Conservation (phyloP, 108 stramenopile genomes). For the Hondaea fermentalgiana region DNA sequence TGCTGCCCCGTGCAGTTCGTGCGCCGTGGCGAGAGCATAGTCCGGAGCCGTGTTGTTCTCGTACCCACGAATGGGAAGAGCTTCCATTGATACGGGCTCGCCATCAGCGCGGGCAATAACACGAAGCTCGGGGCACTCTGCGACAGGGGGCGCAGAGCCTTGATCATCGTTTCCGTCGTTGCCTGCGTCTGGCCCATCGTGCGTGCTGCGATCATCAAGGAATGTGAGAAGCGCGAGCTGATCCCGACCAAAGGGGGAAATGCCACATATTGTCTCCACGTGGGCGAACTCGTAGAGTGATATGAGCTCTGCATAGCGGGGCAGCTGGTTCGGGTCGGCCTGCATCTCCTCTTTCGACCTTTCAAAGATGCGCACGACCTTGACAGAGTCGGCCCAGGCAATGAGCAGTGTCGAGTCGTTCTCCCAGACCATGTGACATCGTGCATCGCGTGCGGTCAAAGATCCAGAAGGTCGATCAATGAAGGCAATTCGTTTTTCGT, state of each 20-base stretch:
- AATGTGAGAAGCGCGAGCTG: slow-evolving; percentile 6
- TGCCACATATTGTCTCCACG: background rate
- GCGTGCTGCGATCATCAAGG: background rate
- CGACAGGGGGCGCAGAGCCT: background rate
- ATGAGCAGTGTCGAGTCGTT: background rate
- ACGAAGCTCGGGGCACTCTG: background rate
- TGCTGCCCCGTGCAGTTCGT: background rate
- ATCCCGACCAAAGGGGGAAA: background rate
- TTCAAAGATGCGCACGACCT: background rate
- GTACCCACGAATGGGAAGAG: background rate
- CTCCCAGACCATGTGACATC: slow-evolving; percentile 3
- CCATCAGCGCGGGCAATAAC: background rate
- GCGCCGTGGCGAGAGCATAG: background rate
- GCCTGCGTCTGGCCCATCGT: background rate
- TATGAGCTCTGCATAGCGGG: background rate
- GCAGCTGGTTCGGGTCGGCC: background rate
- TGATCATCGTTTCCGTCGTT: too few relatives aligned
- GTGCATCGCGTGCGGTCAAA: background rate
- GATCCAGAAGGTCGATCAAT: background rate
- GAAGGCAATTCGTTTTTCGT: background rate
- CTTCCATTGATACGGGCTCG: background rate
- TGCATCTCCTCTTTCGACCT: background rate
- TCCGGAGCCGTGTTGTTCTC: background rate
- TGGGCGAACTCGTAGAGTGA: background rate
- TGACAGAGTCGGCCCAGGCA: slow-evolving; percentile 11